Evolutionary conservation across 2,329 filamentous ascomycete species (phyloP).

Genomic region (Xylariaceae sp.): DNA sequence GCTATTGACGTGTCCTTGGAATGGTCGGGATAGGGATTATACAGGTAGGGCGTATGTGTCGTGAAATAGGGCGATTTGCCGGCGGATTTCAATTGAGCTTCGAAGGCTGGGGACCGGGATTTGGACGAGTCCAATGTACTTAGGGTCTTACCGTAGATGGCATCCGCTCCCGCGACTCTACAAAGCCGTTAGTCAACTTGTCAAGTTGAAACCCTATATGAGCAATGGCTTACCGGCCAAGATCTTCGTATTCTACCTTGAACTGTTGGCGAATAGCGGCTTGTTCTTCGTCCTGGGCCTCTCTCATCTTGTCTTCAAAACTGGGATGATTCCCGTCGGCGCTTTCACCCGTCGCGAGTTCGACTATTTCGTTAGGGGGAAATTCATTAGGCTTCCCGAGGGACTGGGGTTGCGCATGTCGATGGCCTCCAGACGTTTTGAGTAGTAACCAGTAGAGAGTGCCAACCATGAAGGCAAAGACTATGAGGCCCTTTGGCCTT

Average conservation of each 20-base stretch:
- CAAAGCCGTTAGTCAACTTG: slow-evolving; percentile 24
- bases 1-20: slow-evolving; percentile 57
- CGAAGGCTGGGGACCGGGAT: slow-evolving; percentile 25
- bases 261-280: slow-evolving; percentile 30
- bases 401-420: slow-evolving; percentile 1
- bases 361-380: not conserved
- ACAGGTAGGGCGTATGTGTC: slow-evolving; percentile 51
- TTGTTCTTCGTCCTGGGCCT: slow-evolving; percentile 33
- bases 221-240: slow-evolving; percentile 33
- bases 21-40: slow-evolving; percentile 71
- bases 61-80: slow-evolving; percentile 40
- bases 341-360: not conserved
- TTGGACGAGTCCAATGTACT: slow-evolving; percentile 43
- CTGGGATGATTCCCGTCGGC: no score
- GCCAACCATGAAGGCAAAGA: slow-evolving; percentile 39
- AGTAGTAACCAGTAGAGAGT: slow-evolving; percentile 46
- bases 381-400: slow-evolving; percentile 8
- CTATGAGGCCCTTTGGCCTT: slow-evolving; percentile 41
- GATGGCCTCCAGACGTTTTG: slow-evolving; percentile 32
- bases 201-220: slow-evolving; percentile 8
- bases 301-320: slow-evolving; percentile 30
- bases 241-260: slow-evolving; percentile 41
- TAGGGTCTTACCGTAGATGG: slow-evolving; percentile 58
- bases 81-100: slow-evolving; percentile 31
- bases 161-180: slow-evolving; percentile 46